phyloP scores from a whole-genome alignment of 2,329 filamentous ascomycete species.

The Botrytis byssoidea region DNA sequence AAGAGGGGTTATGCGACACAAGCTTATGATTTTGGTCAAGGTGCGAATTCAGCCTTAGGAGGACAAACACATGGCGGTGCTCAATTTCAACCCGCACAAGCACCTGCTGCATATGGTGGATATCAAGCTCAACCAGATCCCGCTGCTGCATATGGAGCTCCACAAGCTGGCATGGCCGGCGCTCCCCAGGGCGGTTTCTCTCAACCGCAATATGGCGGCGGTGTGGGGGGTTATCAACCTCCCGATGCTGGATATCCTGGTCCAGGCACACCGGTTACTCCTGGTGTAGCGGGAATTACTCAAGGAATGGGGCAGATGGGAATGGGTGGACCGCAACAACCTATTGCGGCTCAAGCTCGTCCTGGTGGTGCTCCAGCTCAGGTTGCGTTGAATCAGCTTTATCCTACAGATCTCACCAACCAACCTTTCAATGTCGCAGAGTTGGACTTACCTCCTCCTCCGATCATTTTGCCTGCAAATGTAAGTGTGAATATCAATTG shows the following conservation, averaged over 20 bases:
- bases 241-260: slow-evolving; percentile 65
- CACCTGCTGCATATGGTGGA: slow-evolving; percentile 41
- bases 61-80: slow-evolving; percentile 62
- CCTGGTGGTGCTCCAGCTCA: slow-evolving; percentile 49
- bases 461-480: slow-evolving; percentile 86
- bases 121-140: slow-evolving; percentile 35
- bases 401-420: slow-evolving; percentile 85
- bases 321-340: slow-evolving; percentile 47
- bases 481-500: slow-evolving; percentile 55
- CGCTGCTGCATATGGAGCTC: slow-evolving; percentile 35
- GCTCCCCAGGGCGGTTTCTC: slow-evolving; percentile 39
- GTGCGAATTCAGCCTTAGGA: slow-evolving; percentile 72
- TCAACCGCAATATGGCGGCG: slow-evolving; percentile 41
- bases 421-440: slow-evolving; percentile 94
- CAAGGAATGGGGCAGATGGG: slow-evolving; percentile 81
- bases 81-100: slow-evolving; percentile 44
- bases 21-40: slow-evolving; percentile 87
- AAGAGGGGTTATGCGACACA: slow-evolving; percentile 93
- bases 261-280: slow-evolving; percentile 43
- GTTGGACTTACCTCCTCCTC: slow-evolving; percentile 85
- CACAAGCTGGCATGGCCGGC: slow-evolving; percentile 37
- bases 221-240: slow-evolving; percentile 55
- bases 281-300: slow-evolving; percentile 68
- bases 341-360: slow-evolving; percentile 46
- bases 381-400: slow-evolving; percentile 76